phyloP scores from a whole-genome alignment of 768 basidiomycete species.

The Panus rudis region DNA sequence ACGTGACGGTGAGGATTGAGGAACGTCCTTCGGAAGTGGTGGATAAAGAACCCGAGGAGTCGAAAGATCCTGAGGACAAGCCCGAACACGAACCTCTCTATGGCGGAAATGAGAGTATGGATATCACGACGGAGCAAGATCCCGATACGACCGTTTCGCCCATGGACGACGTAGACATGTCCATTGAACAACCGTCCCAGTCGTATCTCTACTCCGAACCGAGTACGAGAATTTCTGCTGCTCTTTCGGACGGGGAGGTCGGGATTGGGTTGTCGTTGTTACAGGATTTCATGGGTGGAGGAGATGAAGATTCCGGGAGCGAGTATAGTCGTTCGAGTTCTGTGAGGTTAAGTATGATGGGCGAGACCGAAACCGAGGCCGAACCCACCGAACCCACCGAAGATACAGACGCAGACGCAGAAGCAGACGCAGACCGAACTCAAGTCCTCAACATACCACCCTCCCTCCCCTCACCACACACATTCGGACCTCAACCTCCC shows the following conservation, averaged over 20 bases:
- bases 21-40: neutral
- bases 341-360: no score
- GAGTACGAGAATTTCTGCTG: conserved; percentile 27
- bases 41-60: conserved; percentile 3
- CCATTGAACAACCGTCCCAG: conserved; percentile 1
- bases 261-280: conserved; percentile 68
- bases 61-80: neutral
- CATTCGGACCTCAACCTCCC: conserved; percentile 3
- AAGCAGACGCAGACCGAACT: no score
- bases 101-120: neutral
- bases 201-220: conserved; percentile 15
- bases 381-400: no score
- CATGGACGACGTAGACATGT: conserved; percentile 1
- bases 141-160: neutral
- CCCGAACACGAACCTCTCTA: no score
- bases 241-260: conserved; percentile 48
- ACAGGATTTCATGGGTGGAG: conserved; percentile 38
- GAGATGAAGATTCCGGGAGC: conserved; percentile 21
- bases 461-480: neutral
- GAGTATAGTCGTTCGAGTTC: no score
- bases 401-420: no score
- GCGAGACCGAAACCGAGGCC: no score
- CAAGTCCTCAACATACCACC: neutral
- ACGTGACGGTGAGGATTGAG: conserved; percentile 2
- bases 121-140: neutral